Evolutionary conservation across 768 basidiomycete genomes (phyloP).

Genomic region (Boletus bicolor): DNA sequence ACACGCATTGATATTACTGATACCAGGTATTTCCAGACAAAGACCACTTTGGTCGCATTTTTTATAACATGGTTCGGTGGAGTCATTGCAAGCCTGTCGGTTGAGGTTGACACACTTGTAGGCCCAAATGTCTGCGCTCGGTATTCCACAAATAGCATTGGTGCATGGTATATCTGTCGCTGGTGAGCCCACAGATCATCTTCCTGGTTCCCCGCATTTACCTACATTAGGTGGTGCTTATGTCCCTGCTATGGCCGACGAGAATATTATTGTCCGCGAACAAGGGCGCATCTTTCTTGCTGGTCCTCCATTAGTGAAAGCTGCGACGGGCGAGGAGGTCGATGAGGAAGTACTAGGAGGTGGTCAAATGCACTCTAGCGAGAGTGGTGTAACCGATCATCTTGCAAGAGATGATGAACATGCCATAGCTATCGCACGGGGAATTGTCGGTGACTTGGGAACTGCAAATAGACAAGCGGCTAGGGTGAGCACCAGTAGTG

Average conservation of each 20-base stretch:
- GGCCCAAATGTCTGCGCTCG: constrained; percentile 91
- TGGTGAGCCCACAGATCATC: constrained; percentile 36
- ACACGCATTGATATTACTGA: neutral
- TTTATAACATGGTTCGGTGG: constrained; percentile 84
- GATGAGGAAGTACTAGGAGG: constrained; percentile 92
- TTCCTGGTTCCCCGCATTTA: constrained; percentile 2
- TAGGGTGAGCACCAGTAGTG: constrained; percentile 42
- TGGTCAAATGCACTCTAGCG: constrained; percentile 86
- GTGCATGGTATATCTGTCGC: constrained; percentile 96
- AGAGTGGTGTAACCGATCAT: constrained; percentile 90
- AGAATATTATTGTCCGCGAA: constrained; percentile 85
- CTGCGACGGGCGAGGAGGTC: constrained; percentile 89
- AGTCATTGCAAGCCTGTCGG: neutral
- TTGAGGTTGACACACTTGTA: constrained; percentile 30
- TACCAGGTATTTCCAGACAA: constrained; percentile 83
- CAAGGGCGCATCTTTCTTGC: constrained; percentile 94
- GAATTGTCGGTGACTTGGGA: constrained; percentile 77
- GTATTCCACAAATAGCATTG: constrained; percentile 88
- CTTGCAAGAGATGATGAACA: constrained; percentile 83
- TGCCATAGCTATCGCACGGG: constrained; percentile 75
- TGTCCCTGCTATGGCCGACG: constrained; percentile 95
- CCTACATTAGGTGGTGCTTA: constrained; percentile 71
- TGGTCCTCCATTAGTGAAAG: constrained; percentile 91
- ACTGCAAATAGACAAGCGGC: constrained; percentile 49
- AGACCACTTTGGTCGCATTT: constrained; percentile 94